Evolutionary conservation across 257 asterid species (phyloP).

Genomic region (Dorcoceras hygrometricum): DNA sequence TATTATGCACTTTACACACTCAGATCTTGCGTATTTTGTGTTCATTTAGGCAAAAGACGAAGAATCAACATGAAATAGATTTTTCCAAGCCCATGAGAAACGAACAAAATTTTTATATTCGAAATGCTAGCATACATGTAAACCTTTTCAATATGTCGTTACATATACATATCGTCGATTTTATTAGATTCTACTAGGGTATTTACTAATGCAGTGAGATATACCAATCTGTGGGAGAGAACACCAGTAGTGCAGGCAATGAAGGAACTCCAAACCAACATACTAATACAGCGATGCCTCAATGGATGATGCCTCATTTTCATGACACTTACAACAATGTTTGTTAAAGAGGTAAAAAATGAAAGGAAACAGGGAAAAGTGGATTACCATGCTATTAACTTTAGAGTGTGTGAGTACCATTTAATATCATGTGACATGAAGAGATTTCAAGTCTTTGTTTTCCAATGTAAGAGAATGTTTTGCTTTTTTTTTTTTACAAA

Average conservation of each 20-base stretch:
- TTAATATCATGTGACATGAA: too few relatives aligned
- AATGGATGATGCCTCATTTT: conserved; percentile 62
- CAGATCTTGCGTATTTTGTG: too few relatives aligned
- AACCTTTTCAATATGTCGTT: not conserved
- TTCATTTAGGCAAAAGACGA: too few relatives aligned
- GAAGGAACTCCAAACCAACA: conserved; percentile 35
- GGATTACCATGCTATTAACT: too few relatives aligned
- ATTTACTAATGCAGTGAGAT: conserved; percentile 37
- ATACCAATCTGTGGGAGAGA: conserved; percentile 29
- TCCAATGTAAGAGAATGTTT: too few relatives aligned
- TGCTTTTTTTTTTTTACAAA: too few relatives aligned
- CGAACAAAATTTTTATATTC: too few relatives aligned
- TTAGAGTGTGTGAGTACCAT: too few relatives aligned
- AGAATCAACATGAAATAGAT: too few relatives aligned
- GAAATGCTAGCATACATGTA: not conserved
- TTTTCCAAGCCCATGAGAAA: too few relatives aligned
- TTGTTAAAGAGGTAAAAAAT: not conserved
- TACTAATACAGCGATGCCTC: conserved; percentile 43
- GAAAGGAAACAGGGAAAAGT: too few relatives aligned
- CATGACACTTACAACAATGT: conserved; percentile 4
- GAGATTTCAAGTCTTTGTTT: too few relatives aligned
- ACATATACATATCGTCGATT: not conserved
- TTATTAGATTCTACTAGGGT: not conserved
- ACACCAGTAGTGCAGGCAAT: conserved; percentile 30
- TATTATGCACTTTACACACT: not conserved